Conservation (phyloP, 768 basidiomycete species). For the Boletus subcaerulescens region DNA sequence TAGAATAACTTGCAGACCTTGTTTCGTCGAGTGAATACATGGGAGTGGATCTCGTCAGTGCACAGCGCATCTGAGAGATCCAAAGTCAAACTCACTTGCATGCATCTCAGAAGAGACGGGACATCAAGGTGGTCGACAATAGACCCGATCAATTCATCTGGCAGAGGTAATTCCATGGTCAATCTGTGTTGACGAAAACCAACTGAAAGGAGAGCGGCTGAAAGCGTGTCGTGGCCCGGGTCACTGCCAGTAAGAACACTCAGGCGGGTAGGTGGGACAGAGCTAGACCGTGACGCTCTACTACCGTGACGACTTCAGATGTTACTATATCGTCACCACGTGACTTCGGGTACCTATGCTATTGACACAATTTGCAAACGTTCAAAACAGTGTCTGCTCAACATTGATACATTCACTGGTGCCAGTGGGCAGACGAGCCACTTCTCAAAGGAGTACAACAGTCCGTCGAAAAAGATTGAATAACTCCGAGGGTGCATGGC, state of each 20-base stretch:
- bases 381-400: no score
- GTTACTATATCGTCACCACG: no score
- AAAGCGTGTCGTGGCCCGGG: no score
- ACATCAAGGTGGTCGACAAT: conserved; percentile 29
- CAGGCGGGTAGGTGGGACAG: no score
- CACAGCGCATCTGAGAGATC: neutral
- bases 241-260: no score
- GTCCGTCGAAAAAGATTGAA: conserved; percentile 78
- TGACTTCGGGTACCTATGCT: no score
- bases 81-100: conserved; percentile 17
- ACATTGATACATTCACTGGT: no score
- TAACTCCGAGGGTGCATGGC: neutral
- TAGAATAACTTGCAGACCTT: conserved; percentile 32
- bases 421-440: no score
- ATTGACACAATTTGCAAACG: no score
- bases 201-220: neutral
- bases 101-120: conserved; percentile 25
- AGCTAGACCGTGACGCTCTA: no score
- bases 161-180: conserved; percentile 23
- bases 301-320: no score
- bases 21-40: neutral
- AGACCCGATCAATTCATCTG: conserved; percentile 27
- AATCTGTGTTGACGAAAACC: neutral
- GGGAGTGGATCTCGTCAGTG: neutral
- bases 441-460: conserved; percentile 70